Evolutionary conservation across 371 early-diverging fungal species (phyloP).

Genomic region (Cokeromyces recurvatus): DNA sequence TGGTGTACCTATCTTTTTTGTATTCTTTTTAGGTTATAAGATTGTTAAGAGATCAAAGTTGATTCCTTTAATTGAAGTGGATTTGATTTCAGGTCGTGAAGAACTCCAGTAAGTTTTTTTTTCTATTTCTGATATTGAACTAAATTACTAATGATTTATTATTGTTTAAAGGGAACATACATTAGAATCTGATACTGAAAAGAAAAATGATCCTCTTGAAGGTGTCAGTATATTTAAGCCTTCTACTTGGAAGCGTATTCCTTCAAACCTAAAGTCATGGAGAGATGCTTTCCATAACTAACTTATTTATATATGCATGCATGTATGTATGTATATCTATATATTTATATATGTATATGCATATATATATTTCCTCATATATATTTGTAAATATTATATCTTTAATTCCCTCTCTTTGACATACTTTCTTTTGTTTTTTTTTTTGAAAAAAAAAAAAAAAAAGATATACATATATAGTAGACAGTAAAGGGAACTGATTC

Average conservation of each 20-base stretch:
- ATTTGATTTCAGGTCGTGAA: conserved; percentile 55
- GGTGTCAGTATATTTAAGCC: conserved; percentile 38
- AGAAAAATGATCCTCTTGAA: conserved; percentile 34
- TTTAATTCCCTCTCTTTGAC: no score
- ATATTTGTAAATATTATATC: no score
- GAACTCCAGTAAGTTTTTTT: conserved; percentile 16
- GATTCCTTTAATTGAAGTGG: conserved; percentile 53
- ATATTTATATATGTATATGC: no score
- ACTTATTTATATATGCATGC: no score
- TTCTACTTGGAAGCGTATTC: conserved; percentile 38
- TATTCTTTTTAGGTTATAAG: conserved; percentile 50
- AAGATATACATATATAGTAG: no score
- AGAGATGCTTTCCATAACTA: conserved; percentile 39
- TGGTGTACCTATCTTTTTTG: conserved; percentile 32
- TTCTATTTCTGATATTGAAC: background rate
- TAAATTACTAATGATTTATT: conserved; percentile 1
- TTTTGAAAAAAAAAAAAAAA: no score
- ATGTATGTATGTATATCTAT: no score
- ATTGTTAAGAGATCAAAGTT: conserved; percentile 46
- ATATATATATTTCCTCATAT: no score
- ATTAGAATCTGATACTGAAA: conserved; percentile 18
- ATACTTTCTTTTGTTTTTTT: no score
- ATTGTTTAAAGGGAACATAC: conserved; percentile 13
- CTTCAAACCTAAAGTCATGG: conserved; percentile 35
- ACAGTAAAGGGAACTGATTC: no score